phyloP scores from a whole-genome alignment of 148 eudicot genomes.

The Persicaria tinctoria region DNA sequence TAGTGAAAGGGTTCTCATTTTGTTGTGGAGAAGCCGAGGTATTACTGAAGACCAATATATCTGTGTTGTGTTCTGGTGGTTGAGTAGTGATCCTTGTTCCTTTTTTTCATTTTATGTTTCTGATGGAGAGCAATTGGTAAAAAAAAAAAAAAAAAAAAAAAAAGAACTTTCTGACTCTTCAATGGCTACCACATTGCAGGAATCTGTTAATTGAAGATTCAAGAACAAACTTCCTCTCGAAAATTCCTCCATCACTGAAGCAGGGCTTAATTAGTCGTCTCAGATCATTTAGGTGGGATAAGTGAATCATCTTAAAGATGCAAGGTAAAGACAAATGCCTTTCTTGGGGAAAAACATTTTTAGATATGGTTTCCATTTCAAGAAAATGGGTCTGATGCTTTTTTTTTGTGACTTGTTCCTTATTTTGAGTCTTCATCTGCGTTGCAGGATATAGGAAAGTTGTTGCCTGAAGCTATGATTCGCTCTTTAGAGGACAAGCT shows the following conservation, averaged over 20 bases:
- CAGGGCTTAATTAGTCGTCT: conserved; percentile 48
- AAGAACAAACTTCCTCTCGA: conserved; percentile 37
- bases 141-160: neutral
- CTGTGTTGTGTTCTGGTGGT: neutral
- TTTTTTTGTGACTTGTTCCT: neutral
- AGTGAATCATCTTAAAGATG: neutral
- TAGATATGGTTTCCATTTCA: neutral
- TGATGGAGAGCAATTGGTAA: neutral
- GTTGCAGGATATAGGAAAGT: neutral
- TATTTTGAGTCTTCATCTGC: neutral
- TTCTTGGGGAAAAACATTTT: neutral
- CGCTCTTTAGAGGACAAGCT: neutral
- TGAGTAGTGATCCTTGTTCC: neutral
- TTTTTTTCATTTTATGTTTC: neutral
- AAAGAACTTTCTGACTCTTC: neutral
- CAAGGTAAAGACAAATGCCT: conserved; percentile 1
- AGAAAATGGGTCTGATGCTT: neutral
- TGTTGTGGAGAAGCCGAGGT: neutral
- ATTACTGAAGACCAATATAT: neutral
- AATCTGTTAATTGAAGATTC: conserved; percentile 58
- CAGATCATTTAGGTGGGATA: conserved; percentile 30
- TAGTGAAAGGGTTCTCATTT: neutral
- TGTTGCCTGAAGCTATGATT: conserved; percentile 2
- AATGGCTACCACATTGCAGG: conserved; percentile 35
- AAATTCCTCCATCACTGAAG: conserved; percentile 76